Evolutionary conservation across 176 grass and related monocot species (phyloP).

Genomic region (Musa itinerans): DNA sequence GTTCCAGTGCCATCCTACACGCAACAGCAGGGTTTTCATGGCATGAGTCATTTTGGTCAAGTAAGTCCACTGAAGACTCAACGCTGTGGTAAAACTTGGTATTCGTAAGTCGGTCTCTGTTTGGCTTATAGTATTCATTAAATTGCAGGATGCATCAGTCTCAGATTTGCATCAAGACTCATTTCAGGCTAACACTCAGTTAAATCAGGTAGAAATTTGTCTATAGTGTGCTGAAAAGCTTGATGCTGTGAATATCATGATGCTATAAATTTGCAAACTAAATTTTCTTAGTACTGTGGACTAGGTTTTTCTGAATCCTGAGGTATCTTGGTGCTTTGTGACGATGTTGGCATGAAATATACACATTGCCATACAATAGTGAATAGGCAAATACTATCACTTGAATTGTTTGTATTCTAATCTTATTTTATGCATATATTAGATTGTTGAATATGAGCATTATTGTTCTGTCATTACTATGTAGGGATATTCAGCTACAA

Average conservation of each 20-base stretch:
- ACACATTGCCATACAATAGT: neutral
- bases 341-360: neutral
- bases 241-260: neutral
- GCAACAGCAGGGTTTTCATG: constrained; percentile 9
- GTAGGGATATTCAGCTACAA: constrained; percentile 1
- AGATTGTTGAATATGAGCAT: neutral
- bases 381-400: neutral
- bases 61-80: neutral
- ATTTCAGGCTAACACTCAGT: constrained; percentile 9
- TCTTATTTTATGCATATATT: neutral
- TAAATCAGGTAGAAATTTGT: constrained; percentile 6
- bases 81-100: neutral
- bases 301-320: too few species aligned
- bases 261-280: neutral
- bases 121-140: neutral
- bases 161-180: constrained; percentile 12
- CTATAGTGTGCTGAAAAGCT: neutral
- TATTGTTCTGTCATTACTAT: neutral
- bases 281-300: neutral
- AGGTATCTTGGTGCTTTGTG: neutral
- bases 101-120: neutral
- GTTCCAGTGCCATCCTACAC: constrained; percentile 6
- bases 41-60: constrained; percentile 14
- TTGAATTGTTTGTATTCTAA: neutral
- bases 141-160: constrained; percentile 9